These are phyloP conservation scores for California macrophylla DNA, from an alignment of 441 rosid species.

Conservation along the genomic window DNA sequence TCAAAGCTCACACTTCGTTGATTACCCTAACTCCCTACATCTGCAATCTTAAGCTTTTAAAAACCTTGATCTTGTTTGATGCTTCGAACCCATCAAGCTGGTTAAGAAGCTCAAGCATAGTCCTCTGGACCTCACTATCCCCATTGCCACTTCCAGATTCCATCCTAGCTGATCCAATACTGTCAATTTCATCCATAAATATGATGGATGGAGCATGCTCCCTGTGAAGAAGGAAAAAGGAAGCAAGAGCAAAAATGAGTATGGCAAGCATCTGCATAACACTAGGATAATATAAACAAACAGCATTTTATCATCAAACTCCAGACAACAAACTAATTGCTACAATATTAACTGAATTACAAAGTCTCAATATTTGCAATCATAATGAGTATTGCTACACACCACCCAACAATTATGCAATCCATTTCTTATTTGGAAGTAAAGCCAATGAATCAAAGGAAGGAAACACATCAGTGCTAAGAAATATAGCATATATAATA, in stretches of 20 bases:
- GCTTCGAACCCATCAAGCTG: conserved; percentile 95
- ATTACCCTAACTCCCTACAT: background rate
- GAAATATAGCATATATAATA: background rate
- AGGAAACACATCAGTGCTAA: background rate
- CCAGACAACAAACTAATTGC: background rate
- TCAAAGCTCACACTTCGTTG: background rate
- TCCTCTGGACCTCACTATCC: conserved; percentile 86
- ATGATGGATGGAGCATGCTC: conserved; percentile 95
- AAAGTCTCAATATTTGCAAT: background rate
- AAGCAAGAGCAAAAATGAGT: background rate
- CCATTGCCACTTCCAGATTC: conserved; percentile 96
- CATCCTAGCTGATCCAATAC: conserved; percentile 93
- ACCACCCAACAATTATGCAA: background rate
- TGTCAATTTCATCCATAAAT: conserved; percentile 90
- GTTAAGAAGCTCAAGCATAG: conserved; percentile 95
- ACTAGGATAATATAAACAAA: background rate
- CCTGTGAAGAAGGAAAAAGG: conserved; percentile 27
- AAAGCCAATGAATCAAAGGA: background rate
- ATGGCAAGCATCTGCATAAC: background rate
- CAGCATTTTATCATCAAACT: background rate
- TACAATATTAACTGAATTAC: background rate
- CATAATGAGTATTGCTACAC: background rate
- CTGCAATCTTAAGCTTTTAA: background rate
- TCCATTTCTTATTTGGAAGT: background rate
- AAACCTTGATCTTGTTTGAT: conserved; percentile 89